These are phyloP conservation scores for Nicotiana tomentosiformis DNA, from an alignment of 257 asterid species.

Conservation along the genomic window DNA sequence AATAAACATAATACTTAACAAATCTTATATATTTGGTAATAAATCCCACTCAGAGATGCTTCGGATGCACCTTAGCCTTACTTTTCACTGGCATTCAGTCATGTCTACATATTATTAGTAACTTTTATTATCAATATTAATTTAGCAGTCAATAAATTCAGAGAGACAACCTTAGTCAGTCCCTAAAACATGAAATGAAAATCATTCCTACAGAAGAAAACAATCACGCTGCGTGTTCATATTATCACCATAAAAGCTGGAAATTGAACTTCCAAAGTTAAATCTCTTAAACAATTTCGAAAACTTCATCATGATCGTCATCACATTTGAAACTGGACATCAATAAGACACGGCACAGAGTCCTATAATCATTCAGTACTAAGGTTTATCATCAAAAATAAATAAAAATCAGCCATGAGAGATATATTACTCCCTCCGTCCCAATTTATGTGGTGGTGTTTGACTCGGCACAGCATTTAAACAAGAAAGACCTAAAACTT, in stretches of 20 bases:
- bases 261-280: neutral
- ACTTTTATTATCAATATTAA: neutral
- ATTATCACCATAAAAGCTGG: neutral
- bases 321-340: neutral
- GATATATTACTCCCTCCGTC: neutral
- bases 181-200: neutral
- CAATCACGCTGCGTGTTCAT: neutral
- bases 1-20: neutral
- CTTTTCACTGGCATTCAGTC: neutral
- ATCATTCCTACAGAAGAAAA: neutral
- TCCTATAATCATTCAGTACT: neutral
- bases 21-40: neutral
- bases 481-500: too few species aligned
- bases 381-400: neutral
- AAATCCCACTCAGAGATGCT: neutral
- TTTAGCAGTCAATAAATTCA: neutral
- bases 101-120: neutral
- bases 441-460: too few species aligned
- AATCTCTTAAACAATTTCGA: neutral
- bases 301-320: neutral
- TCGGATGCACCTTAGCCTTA: neutral
- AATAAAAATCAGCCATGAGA: neutral
- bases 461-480: too few species aligned
- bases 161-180: neutral
- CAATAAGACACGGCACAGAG: neutral